Evolutionary conservation across 805 yeast species (phyloP).

Genomic region (Priceomyces castillae): DNA sequence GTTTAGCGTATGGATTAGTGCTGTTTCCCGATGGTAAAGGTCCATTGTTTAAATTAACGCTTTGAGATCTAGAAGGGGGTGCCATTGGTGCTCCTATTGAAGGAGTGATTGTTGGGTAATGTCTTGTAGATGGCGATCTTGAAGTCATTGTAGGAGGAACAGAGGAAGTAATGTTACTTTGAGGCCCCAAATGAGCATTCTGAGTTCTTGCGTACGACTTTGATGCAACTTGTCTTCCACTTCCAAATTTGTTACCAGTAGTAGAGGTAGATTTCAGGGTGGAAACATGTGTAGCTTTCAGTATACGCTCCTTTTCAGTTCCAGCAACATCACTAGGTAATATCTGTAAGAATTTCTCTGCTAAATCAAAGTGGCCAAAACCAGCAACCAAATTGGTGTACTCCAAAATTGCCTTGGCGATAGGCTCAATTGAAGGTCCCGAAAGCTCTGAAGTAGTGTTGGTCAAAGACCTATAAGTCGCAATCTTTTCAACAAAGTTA

Average conservation of each 20-base stretch:
- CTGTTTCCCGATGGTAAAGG: background rate
- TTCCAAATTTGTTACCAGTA: background rate
- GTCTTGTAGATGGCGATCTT: conserved; percentile 13
- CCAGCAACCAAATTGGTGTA: conserved; percentile 78
- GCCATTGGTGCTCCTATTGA: conserved; percentile 9
- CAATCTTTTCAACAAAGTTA: conserved; percentile 78
- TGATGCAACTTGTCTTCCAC: background rate
- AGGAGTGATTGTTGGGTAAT: conserved; percentile 18
- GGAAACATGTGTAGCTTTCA: conserved; percentile 53
- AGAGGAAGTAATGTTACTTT: background rate
- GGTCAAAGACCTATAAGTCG: conserved; percentile 62
- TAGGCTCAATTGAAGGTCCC: conserved; percentile 45
- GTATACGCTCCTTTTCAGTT: conserved; percentile 68
- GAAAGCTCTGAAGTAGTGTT: conserved; percentile 32
- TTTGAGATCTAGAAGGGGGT: background rate
- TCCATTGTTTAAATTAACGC: background rate
- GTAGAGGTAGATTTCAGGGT: background rate
- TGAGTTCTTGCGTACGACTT: background rate
- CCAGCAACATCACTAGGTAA: conserved; percentile 75
- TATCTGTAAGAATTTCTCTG: conserved; percentile 62
- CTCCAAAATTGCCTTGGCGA: conserved; percentile 69
- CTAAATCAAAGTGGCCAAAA: conserved; percentile 80
- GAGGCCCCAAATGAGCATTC: background rate
- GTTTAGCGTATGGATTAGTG: conserved; percentile 13
- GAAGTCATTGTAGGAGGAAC: conserved; percentile 15